Evolutionary conservation across 2,329 filamentous ascomycete species (phyloP), one percentile per base, ranked within the genome.

Genomic region (Fonsecaea monophora): DNA sequence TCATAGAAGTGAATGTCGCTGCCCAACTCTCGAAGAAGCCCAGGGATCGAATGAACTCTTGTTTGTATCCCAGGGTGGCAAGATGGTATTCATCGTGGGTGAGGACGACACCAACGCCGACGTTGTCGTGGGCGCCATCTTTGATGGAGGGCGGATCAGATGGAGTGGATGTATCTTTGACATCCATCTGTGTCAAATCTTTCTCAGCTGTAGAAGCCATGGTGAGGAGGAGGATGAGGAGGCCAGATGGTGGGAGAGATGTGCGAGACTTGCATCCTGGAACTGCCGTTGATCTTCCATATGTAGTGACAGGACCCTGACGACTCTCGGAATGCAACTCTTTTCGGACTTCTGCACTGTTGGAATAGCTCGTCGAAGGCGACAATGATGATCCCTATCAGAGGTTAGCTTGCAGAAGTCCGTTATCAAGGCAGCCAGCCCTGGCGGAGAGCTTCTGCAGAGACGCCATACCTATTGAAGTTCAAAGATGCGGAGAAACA

Each of bases 21-120:
- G 77, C 74, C 74, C 75, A 78, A 56, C 75, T 77, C 66, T 80
- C 78, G 65, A 79, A 80, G 13, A 80, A 68, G 30, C 78, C 78
- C 13, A 78, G 73, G 32, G 73, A 73, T 30, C 76, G 74, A 54
- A 74, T 71, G 71, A 78, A 78, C 48, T 77, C 75, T 73, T 78
- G 76, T 66, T 75, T 78, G 66, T 78, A 78, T 0, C 77, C 77
- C 37, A 78, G 60, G 10, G 70, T 73, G 7, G 76, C 77, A 42
- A 78, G 71, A 15, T 75, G 72, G 61, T 76, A 77, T 62, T 78
- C 77, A 62, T 78, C 76, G 9, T 69, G 68, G 34, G 68, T 74
- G 30, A 70, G 60, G 34, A 70, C 40, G 53, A 70, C 18, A 34
- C 65, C 62, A n/a, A 48, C 30, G 13, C 53, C 64, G 5, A 50